Conservation (phyloP, 2,329 filamentous ascomycete species). For the Colletotrichum horii region DNA sequence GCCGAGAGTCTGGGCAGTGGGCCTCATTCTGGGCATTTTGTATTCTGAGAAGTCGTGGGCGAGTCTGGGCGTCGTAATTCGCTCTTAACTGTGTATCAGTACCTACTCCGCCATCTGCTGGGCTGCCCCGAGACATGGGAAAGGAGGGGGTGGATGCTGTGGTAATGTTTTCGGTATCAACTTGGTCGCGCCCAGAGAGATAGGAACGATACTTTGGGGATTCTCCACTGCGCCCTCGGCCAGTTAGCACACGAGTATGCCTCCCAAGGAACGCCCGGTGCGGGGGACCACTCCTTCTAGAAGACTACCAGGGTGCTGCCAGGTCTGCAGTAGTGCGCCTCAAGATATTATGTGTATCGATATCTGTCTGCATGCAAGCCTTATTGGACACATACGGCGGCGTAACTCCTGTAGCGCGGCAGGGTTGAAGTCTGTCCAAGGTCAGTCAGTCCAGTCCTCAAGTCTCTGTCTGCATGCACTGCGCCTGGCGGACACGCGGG, state of each 20-base stretch:
- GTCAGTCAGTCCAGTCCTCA: not conserved
- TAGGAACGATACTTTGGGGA: slow-evolving; percentile 1
- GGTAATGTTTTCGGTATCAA: slow-evolving; percentile 10
- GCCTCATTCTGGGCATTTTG: slow-evolving; percentile 15
- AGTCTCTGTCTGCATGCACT: not conserved
- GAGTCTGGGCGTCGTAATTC: slow-evolving; percentile 3
- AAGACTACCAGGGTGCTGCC: slow-evolving; percentile 8
- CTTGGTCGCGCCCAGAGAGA: slow-evolving; percentile 1
- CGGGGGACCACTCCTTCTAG: slow-evolving; percentile 18
- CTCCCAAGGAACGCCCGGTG: not conserved
- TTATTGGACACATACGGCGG: not conserved
- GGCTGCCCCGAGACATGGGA: slow-evolving; percentile 5
- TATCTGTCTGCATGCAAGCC: not conserved
- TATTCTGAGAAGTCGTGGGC: not conserved
- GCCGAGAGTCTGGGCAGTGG: slow-evolving; percentile 20
- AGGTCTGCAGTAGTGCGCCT: not conserved
- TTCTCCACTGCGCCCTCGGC: not conserved
- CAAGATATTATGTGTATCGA: not conserved
- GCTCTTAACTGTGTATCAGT: not conserved
- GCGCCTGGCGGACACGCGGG: not conserved
- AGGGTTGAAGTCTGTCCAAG: not conserved
- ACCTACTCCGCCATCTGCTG: not conserved
- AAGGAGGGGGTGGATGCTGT: not conserved
- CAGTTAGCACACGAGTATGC: not conserved
- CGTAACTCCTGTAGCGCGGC: not conserved